Percentiles rank a stretch among this genome's conserved stretches.
Conservation (phyloP, 352 stramenopile species). For the Phytopythium kandeliae region DNA sequence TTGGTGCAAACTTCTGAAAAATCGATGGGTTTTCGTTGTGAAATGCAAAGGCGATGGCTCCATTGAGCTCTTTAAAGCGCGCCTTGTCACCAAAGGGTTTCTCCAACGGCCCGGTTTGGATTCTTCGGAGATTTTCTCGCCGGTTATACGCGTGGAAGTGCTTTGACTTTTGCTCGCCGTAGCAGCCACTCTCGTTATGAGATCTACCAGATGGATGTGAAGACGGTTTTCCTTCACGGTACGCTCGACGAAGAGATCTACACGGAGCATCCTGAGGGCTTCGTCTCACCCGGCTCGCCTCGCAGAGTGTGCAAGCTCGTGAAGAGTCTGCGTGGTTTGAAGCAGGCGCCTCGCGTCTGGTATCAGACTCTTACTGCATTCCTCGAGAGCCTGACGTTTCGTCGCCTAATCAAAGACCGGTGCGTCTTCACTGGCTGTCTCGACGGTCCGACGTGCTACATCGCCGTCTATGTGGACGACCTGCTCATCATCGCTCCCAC, state of each 20-base stretch:
- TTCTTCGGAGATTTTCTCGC: background rate
- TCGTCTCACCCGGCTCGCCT: background rate
- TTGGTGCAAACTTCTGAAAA: background rate
- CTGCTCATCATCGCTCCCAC: conserved; percentile 7
- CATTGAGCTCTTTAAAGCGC: conserved; percentile 6
- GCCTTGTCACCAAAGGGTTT: conserved; percentile 4
- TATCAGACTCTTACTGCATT: conserved; percentile 6
- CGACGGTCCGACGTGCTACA: conserved; percentile 5
- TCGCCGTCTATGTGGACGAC: conserved; percentile 7
- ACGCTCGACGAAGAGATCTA: conserved; percentile 14
- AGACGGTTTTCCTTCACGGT: conserved; percentile 18
- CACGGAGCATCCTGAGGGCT: conserved; percentile 12
- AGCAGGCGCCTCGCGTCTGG: background rate
- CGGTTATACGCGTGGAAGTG: conserved; percentile 8
- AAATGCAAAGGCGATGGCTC: conserved; percentile 9
- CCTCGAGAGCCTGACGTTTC: background rate
- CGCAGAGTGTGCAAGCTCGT: too few species aligned
- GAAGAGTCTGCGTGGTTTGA: too few species aligned
- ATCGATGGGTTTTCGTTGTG: conserved; percentile 8
- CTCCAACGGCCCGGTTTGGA: background rate
- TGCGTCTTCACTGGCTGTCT: conserved; percentile 7
- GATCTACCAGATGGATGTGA: conserved; percentile 23
- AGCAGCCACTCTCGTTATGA: conserved; percentile 8
- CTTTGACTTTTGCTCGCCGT: conserved; percentile 6
- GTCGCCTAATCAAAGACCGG: conserved; percentile 6